These are phyloP conservation scores for Verticillium albo-atrum DNA, from an alignment of 2,329 filamentous ascomycete genomes.

Conservation along the genomic window DNA sequence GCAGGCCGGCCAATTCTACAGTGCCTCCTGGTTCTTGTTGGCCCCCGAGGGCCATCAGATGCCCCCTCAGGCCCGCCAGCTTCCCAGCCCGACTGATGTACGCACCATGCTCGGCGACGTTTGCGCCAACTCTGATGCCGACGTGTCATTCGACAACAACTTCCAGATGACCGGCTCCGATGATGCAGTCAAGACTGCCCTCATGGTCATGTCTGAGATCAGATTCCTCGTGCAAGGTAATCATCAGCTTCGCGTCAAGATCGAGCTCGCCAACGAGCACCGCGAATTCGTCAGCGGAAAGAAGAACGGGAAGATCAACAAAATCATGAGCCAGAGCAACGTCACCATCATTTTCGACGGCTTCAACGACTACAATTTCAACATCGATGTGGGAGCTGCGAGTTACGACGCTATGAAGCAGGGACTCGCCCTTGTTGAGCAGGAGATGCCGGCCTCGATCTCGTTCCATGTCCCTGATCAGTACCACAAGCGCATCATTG, in stretches of 20 bases:
- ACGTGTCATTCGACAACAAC: constrained; percentile 90
- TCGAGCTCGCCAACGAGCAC: constrained; percentile 97
- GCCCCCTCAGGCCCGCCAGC: constrained; percentile 54
- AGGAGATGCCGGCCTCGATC: constrained; percentile 98
- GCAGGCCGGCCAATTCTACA: constrained; percentile 94
- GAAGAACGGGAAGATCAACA: constrained; percentile 99
- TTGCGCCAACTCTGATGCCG: constrained; percentile 91
- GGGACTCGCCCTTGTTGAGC: constrained; percentile 86
- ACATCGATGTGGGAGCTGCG: constrained; percentile 92
- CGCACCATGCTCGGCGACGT: constrained; percentile 92
- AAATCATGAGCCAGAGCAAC: constrained; percentile 99
- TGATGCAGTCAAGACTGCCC: constrained; percentile 91
- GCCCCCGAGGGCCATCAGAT: constrained; percentile 9
- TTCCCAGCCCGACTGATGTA: constrained; percentile 67
- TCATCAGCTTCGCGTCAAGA: constrained; percentile 95
- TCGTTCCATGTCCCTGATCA: constrained; percentile 99
- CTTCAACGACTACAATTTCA: constrained; percentile 99
- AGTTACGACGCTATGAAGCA: constrained; percentile 94
- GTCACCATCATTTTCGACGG: constrained; percentile 99
- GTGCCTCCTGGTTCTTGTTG: constrained; percentile 79
- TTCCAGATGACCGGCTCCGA: constrained; percentile 95
- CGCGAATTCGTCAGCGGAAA: constrained; percentile 99
- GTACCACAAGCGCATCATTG: constrained; percentile 99
- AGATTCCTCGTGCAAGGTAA: constrained; percentile 82
- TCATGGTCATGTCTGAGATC: constrained; percentile 89